Percentiles rank a stretch among this genome's conserved stretches.
Conservation (phyloP, 2,329 filamentous ascomycete species). For the Coniella vitis region DNA sequence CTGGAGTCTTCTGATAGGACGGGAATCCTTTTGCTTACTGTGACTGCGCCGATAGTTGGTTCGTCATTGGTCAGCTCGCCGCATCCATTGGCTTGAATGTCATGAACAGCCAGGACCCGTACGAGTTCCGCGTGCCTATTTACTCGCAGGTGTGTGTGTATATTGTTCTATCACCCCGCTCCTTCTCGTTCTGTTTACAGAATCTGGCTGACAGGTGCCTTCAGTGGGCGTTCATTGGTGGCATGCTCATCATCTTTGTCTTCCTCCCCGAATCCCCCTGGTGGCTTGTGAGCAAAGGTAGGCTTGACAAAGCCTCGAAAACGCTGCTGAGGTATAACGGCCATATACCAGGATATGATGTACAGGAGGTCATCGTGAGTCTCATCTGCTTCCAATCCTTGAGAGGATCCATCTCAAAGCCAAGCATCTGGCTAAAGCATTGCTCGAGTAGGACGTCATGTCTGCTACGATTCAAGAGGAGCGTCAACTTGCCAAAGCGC, state of each 20-base stretch:
- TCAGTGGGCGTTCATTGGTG: conserved; percentile 17
- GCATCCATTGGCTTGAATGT: neutral
- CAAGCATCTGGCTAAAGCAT: too few relatives aligned
- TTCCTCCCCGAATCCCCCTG: conserved; percentile 17
- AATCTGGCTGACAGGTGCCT: neutral
- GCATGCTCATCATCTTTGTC: conserved; percentile 18
- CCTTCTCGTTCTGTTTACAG: too few relatives aligned
- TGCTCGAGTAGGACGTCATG: conserved; percentile 17
- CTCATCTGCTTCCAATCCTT: neutral
- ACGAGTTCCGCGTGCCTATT: conserved; percentile 14
- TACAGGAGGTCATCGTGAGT: conserved; percentile 16
- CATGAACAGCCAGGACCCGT: conserved; percentile 4
- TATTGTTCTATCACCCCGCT: too few relatives aligned
- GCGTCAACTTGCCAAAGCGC: conserved; percentile 2
- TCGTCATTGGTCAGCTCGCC: neutral
- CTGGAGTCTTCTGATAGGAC: too few relatives aligned
- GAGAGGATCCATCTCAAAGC: neutral
- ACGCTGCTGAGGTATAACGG: neutral
- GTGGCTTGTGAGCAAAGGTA: neutral
- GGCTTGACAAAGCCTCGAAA: neutral
- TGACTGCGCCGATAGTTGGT: neutral
- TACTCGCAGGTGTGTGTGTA: conserved; percentile 5
- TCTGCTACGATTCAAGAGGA: conserved; percentile 18
- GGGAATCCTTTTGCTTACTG: too few relatives aligned
- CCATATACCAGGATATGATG: conserved; percentile 16